These are phyloP conservation scores for Cladosporium sp. DNA, from an alignment of 2,329 filamentous ascomycete genomes.

Conservation along the genomic window DNA sequence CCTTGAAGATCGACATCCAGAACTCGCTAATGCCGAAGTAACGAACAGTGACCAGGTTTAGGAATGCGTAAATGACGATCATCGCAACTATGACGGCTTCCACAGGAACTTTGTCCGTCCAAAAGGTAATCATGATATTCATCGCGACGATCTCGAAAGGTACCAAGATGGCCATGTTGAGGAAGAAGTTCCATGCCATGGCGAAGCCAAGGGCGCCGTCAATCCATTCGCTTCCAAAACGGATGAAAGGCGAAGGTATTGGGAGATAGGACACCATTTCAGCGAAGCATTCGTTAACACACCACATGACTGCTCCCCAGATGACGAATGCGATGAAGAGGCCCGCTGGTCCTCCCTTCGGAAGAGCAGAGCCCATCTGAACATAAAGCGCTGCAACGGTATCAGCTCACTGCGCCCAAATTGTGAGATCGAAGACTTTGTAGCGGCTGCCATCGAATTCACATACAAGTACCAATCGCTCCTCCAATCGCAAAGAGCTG, in stretches of 20 bases:
- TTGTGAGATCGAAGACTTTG: too few relatives aligned
- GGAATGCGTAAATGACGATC: slow-evolving; percentile 13
- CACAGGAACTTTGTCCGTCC: slow-evolving; percentile 15
- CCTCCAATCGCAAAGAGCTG: slow-evolving; percentile 17
- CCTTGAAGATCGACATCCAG: slow-evolving; percentile 51
- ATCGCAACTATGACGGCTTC: slow-evolving; percentile 12
- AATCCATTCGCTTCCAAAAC: slow-evolving; percentile 68
- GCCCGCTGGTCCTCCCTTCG: slow-evolving; percentile 41
- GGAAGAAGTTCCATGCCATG: slow-evolving; percentile 34
- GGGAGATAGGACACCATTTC: slow-evolving; percentile 74
- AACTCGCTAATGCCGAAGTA: slow-evolving; percentile 43
- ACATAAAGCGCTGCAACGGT: slow-evolving; percentile 2
- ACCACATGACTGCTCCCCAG: slow-evolving; percentile 23
- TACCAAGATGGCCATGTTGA: slow-evolving; percentile 6
- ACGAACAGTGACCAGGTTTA: slow-evolving; percentile 43
- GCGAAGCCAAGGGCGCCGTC: slow-evolving; percentile 65
- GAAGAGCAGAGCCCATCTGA: slow-evolving; percentile 16
- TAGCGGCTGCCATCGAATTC: not conserved
- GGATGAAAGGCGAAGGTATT: slow-evolving; percentile 71
- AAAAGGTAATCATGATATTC: slow-evolving; percentile 12
- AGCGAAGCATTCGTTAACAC: slow-evolving; percentile 18
- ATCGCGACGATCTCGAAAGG: slow-evolving; percentile 11
- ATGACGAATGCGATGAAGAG: slow-evolving; percentile 33
- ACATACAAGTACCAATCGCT: slow-evolving; percentile 16
- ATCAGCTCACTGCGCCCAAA: not conserved